These are phyloP conservation scores for Kitagawia praeruptora DNA, from an alignment of 129 eudicot genomes.

Conservation along the genomic window DNA sequence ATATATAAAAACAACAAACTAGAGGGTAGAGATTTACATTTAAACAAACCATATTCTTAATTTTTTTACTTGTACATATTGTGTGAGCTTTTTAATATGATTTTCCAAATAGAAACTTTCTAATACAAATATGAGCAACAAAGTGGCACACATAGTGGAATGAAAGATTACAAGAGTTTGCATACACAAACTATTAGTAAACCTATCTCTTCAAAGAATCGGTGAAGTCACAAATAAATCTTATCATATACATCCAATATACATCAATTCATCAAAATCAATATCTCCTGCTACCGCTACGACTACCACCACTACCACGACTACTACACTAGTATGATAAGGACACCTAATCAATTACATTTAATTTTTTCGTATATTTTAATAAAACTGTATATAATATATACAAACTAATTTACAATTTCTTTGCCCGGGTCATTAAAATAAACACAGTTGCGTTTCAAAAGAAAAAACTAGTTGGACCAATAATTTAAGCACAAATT, in stretches of 20 bases:
- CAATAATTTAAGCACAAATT: neutral
- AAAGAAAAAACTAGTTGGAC: neutral
- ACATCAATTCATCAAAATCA: no score
- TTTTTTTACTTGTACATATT: neutral
- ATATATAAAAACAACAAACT: neutral
- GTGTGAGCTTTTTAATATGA: neutral
- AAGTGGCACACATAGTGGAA: neutral
- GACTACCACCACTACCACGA: no score
- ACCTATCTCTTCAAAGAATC: no score
- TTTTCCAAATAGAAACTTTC: neutral
- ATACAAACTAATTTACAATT: neutral
- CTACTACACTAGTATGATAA: neutral
- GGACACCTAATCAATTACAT: neutral
- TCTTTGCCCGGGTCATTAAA: neutral
- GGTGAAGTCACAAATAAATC: no score
- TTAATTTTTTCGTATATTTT: neutral
- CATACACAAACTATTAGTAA: no score
- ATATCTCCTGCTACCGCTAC: no score
- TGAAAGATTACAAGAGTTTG: no score
- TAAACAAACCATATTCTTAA: neutral
- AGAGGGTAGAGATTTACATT: neutral
- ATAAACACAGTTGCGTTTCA: neutral
- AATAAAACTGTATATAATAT: no score
- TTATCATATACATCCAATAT: no score
- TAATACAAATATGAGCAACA: neutral